phyloP scores from a whole-genome alignment of 2,329 filamentous ascomycete species.

The Diplocarpon rosae region DNA sequence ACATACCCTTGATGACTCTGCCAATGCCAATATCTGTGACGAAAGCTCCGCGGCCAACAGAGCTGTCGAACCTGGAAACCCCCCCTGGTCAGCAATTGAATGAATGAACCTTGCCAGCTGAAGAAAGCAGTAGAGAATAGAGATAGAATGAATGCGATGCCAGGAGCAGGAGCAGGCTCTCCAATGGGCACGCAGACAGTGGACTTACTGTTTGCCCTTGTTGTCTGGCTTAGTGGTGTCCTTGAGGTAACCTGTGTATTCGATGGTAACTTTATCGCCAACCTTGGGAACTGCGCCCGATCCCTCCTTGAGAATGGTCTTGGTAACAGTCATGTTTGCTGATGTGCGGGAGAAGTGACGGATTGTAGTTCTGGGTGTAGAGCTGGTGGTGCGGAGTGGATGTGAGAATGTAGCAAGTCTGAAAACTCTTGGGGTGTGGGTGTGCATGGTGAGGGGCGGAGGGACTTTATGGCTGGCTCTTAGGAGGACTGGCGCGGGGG shows the following conservation, averaged over 20 bases:
- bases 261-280: constrained; percentile 71
- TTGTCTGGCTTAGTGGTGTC: constrained; percentile 48
- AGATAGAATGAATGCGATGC: neutral
- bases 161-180: neutral
- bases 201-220: constrained; percentile 61
- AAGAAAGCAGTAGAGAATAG: too few relatives aligned
- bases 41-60: constrained; percentile 66
- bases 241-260: constrained; percentile 85
- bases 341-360: constrained; percentile 22
- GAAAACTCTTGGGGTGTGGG: too few relatives aligned
- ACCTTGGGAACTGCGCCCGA: constrained; percentile 46
- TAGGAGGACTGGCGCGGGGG: too few relatives aligned
- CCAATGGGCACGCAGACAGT: constrained; percentile 1
- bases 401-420: too few relatives aligned
- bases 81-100: constrained; percentile 4
- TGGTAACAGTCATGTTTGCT: constrained; percentile 59
- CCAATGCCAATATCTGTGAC: constrained; percentile 69
- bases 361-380: neutral
- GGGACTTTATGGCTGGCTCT: too few relatives aligned
- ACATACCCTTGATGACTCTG: constrained; percentile 72
- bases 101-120: too few relatives aligned
- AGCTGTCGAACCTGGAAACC: constrained; percentile 71
- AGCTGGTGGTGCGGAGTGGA: neutral
- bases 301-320: constrained; percentile 52
- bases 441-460: too few relatives aligned